phyloP scores from a whole-genome alignment of 768 basidiomycete species.

The Lentinula detonsa region DNA sequence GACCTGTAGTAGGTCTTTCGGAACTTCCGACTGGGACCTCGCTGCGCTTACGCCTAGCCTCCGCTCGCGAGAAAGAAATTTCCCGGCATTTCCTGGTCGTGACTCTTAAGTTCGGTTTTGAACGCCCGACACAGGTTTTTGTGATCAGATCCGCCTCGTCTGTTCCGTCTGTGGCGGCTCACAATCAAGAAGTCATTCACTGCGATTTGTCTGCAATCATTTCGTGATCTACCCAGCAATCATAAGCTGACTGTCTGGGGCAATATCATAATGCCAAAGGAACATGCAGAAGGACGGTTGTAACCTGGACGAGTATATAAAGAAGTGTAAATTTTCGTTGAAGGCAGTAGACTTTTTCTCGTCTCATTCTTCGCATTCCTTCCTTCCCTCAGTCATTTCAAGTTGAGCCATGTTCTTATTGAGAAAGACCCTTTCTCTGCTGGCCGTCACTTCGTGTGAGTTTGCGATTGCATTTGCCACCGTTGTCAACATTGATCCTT shows the following conservation, averaged over 20 bases:
- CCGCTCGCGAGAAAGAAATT: neutral
- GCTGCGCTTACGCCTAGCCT: neutral
- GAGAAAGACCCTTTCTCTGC: neutral
- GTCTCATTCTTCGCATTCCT: neutral
- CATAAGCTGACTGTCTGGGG: neutral
- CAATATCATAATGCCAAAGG: neutral
- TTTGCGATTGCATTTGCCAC: neutral
- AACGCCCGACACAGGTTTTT: neutral
- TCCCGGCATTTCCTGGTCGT: neutral
- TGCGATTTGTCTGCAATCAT: neutral
- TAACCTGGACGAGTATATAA: neutral
- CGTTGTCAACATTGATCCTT: neutral
- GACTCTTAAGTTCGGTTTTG: neutral
- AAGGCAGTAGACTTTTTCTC: neutral
- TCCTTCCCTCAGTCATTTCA: neutral
- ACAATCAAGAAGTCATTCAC: neutral
- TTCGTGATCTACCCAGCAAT: neutral
- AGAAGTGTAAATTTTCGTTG: too few species aligned
- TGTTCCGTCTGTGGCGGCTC: neutral
- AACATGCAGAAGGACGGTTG: neutral
- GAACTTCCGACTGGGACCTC: neutral
- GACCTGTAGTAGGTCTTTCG: neutral
- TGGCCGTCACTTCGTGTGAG: neutral
- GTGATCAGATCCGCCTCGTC: neutral
- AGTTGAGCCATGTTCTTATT: neutral